A percentile compares a stretch with the other conserved stretches of the same genome.
These are phyloP conservation scores for Neurospora sp. DNA, from an alignment of 495 filamentous ascomycete genomes.

Conservation along the genomic window DNA sequence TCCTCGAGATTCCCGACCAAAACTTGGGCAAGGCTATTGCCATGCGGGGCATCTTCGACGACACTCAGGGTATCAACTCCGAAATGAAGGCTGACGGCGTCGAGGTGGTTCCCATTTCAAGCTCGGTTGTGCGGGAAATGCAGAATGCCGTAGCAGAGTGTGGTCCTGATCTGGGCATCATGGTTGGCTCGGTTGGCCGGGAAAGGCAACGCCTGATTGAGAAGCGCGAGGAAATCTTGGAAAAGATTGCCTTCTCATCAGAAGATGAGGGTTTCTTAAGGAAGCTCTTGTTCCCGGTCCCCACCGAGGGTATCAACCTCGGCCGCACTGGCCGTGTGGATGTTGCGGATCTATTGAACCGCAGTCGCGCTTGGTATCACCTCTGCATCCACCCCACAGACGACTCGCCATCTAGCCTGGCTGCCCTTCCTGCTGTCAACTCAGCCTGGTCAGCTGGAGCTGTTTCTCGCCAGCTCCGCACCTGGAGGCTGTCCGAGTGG, in stretches of 20 bases:
- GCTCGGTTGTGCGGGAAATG: constrained; percentile 79
- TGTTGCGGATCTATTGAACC: constrained; percentile 54
- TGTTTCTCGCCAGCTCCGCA: constrained; percentile 82
- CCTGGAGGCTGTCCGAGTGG: constrained; percentile 93
- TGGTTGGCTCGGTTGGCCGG: constrained; percentile 48
- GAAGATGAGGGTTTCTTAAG: constrained; percentile 77
- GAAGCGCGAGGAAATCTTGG: constrained; percentile 67
- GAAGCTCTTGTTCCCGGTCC: constrained; percentile 68
- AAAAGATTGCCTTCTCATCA: constrained; percentile 73
- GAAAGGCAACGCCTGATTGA: constrained; percentile 73
- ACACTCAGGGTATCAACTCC: constrained; percentile 79
- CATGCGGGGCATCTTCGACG: constrained; percentile 85
- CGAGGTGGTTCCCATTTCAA: constrained; percentile 52
- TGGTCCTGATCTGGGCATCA: constrained; percentile 74
- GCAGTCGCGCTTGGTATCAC: constrained; percentile 92
- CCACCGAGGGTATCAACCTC: constrained; percentile 62
- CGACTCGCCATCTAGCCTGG: constrained; percentile 61
- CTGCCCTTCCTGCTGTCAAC: constrained; percentile 46
- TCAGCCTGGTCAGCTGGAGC: constrained; percentile 83
- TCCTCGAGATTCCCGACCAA: constrained; percentile 76
- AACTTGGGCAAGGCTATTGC: constrained; percentile 74
- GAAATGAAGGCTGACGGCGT: constrained; percentile 97
- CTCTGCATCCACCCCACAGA: constrained; percentile 87
- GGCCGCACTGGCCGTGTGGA: constrained; percentile 68
- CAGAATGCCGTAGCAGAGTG: constrained; percentile 65